Conservation (phyloP, 2,329 filamentous ascomycete genomes). For the Colletotrichum aenigma region DNA sequence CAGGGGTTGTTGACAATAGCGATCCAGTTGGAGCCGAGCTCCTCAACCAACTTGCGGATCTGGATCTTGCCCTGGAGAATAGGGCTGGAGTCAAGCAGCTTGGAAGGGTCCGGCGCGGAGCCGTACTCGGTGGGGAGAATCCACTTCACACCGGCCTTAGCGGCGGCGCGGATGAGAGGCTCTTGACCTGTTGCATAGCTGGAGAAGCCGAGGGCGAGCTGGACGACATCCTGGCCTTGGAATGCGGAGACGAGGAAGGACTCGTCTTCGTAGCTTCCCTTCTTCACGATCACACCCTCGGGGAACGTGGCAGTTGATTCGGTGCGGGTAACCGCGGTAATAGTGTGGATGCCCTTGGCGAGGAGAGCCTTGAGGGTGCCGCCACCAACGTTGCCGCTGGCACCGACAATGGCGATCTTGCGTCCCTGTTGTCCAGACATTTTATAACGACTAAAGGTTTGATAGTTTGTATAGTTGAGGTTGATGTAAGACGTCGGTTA, state of each 20-base stretch:
- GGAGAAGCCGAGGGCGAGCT: constrained; percentile 23
- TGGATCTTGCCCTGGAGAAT: constrained; percentile 29
- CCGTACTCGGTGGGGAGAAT: constrained; percentile 58
- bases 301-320: constrained; percentile 46
- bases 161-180: constrained; percentile 57
- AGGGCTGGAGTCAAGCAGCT: constrained; percentile 19
- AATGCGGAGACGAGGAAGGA: constrained; percentile 30
- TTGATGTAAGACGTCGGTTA: neutral
- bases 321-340: constrained; percentile 54
- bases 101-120: constrained; percentile 32
- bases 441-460: neutral
- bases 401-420: constrained; percentile 32
- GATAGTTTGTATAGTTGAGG: neutral
- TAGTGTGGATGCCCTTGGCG: constrained; percentile 46
- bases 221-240: constrained; percentile 35
- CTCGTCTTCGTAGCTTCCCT: constrained; percentile 52
- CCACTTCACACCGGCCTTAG: constrained; percentile 57
- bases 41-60: constrained; percentile 29
- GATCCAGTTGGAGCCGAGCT: constrained; percentile 35
- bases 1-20: constrained; percentile 35
- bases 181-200: constrained; percentile 41
- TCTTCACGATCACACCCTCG: constrained; percentile 37
- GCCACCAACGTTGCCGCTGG: constrained; percentile 41
- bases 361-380: constrained; percentile 42
- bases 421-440: constrained; percentile 19